Percentiles rank a stretch among this genome's conserved stretches.
Conservation (phyloP, 352 stramenopile genomes). For the Stramenopiles sp. region DNA sequence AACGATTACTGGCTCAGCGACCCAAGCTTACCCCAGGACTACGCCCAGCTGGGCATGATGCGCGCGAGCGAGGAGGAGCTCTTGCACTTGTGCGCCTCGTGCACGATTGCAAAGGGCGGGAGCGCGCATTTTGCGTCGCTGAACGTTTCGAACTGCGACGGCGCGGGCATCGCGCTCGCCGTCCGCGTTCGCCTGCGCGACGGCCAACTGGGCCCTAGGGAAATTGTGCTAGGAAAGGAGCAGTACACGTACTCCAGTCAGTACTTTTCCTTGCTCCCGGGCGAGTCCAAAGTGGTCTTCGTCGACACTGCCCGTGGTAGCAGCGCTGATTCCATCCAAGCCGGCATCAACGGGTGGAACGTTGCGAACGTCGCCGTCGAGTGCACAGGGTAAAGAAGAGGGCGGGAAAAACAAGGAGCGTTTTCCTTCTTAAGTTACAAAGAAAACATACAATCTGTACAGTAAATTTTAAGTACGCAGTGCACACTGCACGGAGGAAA, state of each 20-base stretch:
- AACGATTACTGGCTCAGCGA: background rate
- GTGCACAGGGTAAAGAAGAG: no score
- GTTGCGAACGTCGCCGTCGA: background rate
- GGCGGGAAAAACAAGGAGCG: no score
- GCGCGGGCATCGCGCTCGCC: background rate
- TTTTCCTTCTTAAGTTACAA: no score
- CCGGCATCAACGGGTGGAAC: background rate
- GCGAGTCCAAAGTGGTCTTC: background rate
- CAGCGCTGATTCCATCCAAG: background rate
- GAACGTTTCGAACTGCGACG: background rate
- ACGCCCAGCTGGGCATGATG: background rate
- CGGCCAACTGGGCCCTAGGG: no score
- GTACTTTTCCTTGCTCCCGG: background rate
- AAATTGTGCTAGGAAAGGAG: background rate
- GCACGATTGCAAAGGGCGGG: background rate
- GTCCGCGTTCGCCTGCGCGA: background rate
- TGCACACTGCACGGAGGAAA: no score
- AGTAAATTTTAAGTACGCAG: no score
- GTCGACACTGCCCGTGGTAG: background rate
- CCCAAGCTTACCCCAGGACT: background rate
- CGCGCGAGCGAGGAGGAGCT: background rate
- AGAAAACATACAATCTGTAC: no score
- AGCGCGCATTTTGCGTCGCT: background rate
- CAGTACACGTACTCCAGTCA: background rate
- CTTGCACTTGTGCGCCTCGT: background rate